Percentiles rank a stretch among this genome's conserved stretches.
phyloP scores from a whole-genome alignment of 1,284 basidiomycete genomes.

The Moesziomyces sp. region DNA sequence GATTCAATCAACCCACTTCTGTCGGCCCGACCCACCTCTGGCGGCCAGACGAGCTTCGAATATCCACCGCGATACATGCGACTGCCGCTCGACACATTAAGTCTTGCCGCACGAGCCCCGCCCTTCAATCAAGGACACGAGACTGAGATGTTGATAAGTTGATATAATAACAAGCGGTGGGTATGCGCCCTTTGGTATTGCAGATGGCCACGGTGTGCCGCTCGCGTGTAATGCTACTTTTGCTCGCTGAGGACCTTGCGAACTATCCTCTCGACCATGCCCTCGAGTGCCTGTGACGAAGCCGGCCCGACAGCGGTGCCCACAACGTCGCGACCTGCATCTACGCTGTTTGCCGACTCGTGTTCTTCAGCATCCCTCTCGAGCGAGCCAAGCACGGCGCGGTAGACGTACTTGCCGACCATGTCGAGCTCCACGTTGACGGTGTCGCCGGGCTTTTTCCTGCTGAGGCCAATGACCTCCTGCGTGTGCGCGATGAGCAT shows the following conservation, averaged over 20 bases:
- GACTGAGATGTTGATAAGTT: too few species aligned
- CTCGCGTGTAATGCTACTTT: constrained; percentile 5
- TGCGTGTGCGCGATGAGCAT: constrained; percentile 68
- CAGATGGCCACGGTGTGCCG: too few species aligned
- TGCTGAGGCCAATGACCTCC: constrained; percentile 62
- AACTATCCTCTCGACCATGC: constrained; percentile 52
- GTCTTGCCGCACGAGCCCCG: too few species aligned
- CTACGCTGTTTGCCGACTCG: constrained; percentile 24
- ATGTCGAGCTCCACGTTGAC: constrained; percentile 67
- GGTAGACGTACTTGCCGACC: constrained; percentile 66
- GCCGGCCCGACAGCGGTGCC: constrained; percentile 29
- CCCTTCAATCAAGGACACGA: too few species aligned
- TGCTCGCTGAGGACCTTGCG: constrained; percentile 46
- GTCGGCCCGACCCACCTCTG: too few species aligned
- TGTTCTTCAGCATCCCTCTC: constrained; percentile 41
- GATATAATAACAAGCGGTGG: too few species aligned
- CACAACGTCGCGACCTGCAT: constrained; percentile 31
- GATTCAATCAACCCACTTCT: too few species aligned
- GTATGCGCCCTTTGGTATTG: too few species aligned
- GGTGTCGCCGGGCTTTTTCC: constrained; percentile 60
- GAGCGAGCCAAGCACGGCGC: constrained; percentile 54
- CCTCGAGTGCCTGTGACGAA: constrained; percentile 40
- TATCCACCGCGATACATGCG: too few species aligned
- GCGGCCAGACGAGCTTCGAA: too few species aligned
- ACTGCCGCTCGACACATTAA: too few species aligned